Conservation (phyloP, 805 yeast genomes). For the Lipomyces kockii region DNA sequence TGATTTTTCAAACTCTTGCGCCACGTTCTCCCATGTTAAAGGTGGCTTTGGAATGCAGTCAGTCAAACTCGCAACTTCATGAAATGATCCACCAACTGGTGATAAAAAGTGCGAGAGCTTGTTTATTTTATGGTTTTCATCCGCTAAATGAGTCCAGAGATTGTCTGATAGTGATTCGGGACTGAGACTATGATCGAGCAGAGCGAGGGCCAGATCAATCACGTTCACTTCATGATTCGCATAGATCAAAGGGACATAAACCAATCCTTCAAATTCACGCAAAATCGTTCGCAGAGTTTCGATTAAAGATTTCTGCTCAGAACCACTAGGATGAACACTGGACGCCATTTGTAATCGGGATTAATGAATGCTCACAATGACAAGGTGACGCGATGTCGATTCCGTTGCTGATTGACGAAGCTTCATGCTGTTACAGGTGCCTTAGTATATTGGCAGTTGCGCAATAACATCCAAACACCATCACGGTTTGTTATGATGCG, state of each 20-base stretch:
- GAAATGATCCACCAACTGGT: background rate
- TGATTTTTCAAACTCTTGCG: background rate
- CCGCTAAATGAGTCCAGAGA: slow-evolving; percentile 1
- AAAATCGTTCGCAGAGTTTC: too few species aligned
- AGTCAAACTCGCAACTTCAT: background rate
- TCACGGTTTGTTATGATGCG: background rate
- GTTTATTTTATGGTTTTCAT: background rate
- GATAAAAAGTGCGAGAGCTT: background rate
- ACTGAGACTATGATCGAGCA: background rate
- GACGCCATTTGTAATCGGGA: too few species aligned
- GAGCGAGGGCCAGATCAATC: too few species aligned
- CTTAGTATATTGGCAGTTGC: background rate
- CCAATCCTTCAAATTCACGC: too few species aligned
- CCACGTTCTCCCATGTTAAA: background rate
- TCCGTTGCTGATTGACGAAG: background rate
- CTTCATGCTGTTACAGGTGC: background rate
- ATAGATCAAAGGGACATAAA: too few species aligned
- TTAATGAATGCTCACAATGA: background rate
- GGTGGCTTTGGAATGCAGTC: background rate
- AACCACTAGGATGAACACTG: too few species aligned
- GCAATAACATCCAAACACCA: background rate
- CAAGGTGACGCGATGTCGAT: background rate
- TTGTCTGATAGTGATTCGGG: background rate
- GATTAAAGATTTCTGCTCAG: too few species aligned
- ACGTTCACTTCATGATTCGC: too few species aligned